Conservation (phyloP, 2,329 filamentous ascomycete species). For the Colletotrichum liaoningense region DNA sequence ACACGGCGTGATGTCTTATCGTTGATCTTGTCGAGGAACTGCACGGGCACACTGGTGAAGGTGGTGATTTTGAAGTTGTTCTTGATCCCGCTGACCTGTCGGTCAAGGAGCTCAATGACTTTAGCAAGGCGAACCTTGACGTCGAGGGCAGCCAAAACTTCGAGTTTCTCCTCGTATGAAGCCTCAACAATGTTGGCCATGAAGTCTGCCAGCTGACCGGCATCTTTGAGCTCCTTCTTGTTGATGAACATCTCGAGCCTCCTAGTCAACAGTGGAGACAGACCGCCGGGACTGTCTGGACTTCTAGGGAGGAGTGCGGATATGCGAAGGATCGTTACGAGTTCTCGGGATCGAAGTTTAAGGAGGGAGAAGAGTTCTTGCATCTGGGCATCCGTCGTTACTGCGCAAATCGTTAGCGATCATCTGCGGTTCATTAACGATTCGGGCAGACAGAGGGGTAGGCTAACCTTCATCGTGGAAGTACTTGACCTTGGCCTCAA, state of each 20-base stretch:
- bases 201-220: constrained; percentile 90
- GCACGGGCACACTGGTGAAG: constrained; percentile 74
- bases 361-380: constrained; percentile 81
- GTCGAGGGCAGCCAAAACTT: constrained; percentile 84
- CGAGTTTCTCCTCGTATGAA: constrained; percentile 90
- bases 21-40: constrained; percentile 67
- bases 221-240: constrained; percentile 83
- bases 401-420: constrained; percentile 24
- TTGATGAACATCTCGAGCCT: constrained; percentile 89
- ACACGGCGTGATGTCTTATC: constrained; percentile 40
- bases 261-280: constrained; percentile 88
- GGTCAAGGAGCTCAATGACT: constrained; percentile 85
- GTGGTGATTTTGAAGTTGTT: constrained; percentile 88
- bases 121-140: constrained; percentile 82
- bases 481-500: constrained; percentile 82
- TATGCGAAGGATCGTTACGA: constrained; percentile 85
- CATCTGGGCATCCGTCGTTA: constrained; percentile 66
- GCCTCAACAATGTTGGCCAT: constrained; percentile 94
- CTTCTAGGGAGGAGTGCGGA: constrained; percentile 80
- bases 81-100: constrained; percentile 86
- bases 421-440: too few relatives aligned
- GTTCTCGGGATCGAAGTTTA: constrained; percentile 86
- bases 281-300: constrained; percentile 66
- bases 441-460: background rate
- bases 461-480: constrained; percentile 75